A percentile compares a stretch with the other conserved stretches of the same genome.
Conservation (phyloP, 805 yeast genomes). For the Saccharomycopsis fermentans region DNA sequence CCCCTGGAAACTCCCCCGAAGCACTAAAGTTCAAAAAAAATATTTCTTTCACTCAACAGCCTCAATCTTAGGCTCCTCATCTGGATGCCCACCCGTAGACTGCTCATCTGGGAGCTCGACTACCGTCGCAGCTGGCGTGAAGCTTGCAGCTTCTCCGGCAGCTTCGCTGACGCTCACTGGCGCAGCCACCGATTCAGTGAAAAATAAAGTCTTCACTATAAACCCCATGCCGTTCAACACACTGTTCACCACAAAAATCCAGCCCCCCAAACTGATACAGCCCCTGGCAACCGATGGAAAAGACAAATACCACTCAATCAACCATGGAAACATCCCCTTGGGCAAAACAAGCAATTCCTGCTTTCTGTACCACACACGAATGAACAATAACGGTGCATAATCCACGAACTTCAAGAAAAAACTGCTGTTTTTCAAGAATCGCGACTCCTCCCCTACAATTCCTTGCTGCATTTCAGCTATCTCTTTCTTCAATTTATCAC, state of each 20-base stretch:
- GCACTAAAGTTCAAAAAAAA: no score
- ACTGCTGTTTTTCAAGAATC: slow-evolving; percentile 24
- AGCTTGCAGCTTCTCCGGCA: not conserved
- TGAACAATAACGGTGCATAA: slow-evolving; percentile 33
- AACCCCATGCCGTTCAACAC: slow-evolving; percentile 41
- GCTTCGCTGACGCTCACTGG: not conserved
- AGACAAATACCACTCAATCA: slow-evolving; percentile 46
- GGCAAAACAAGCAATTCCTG: slow-evolving; percentile 51
- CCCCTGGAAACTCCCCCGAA: no score
- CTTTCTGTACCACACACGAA: slow-evolving; percentile 45
- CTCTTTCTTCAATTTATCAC: slow-evolving; percentile 47
- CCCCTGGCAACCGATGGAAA: slow-evolving; percentile 42
- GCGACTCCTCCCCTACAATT: slow-evolving; percentile 22
- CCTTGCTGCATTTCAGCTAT: slow-evolving; percentile 33
- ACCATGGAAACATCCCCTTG: slow-evolving; percentile 42
- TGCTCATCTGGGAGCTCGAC: not conserved
- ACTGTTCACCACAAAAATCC: slow-evolving; percentile 11
- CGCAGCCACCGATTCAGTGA: not conserved
- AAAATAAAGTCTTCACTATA: slow-evolving; percentile 23
- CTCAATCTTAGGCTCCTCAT: not conserved
- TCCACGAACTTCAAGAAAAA: slow-evolving; percentile 24
- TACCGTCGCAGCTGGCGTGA: not conserved
- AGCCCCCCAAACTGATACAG: slow-evolving; percentile 50
- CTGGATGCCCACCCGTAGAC: not conserved
- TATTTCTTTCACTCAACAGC: not conserved